Base-by-base conservation (phyloP, 2,329 filamentous ascomycete genomes). In the Curvularia eragrostidis region DNA sequence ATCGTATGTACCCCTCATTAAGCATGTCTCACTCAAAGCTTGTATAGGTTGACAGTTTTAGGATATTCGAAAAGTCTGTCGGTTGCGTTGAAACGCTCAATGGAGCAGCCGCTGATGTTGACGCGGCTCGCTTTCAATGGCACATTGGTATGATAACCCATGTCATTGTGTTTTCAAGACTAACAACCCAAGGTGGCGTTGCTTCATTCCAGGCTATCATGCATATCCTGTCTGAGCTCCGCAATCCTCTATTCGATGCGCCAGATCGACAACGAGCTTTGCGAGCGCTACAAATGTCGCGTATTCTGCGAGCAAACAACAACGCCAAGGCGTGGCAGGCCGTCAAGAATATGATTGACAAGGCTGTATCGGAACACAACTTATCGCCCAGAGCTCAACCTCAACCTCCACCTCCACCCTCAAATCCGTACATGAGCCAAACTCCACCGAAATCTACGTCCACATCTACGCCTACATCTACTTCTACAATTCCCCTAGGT, bases 51-150 rank as follows among this genome's bases (percentile, higher is more conserved):
- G 38, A 58, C 12, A 12, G 23, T 23, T 38, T 13, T 38, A 77
- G 75, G 1, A 77, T 77, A 18, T 77, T 77, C 30, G 71, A 75
- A 32, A 76, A 77, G 36, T 77, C 75, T 1, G 64, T 77, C n/a
- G 76, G 72, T 28, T 72, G 71, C 26, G 72, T 77, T 34, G 75
- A 77, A 48, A 72, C 74, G 0, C 56, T 77, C 13, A 77, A 77
- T 43, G 65, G 66, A 24, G 73, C 74, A 3, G 68, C 68, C 4
- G 62, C 71, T 15, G 75, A 77, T 57, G 67, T 72, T 3, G 71
- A 77, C 21, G 73, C 69, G 10, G 74, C 72, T 47, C 71, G 70
- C 3, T 78, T 76, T 46, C 74, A 73, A 21, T 78, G 75, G 75
- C 75, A 78, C 49, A 75, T 77, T 51, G 71, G 73, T 72, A 49